Base-by-base conservation (phyloP, 2,329 filamentous ascomycete genomes). In the Aureobasidium sp. region DNA sequence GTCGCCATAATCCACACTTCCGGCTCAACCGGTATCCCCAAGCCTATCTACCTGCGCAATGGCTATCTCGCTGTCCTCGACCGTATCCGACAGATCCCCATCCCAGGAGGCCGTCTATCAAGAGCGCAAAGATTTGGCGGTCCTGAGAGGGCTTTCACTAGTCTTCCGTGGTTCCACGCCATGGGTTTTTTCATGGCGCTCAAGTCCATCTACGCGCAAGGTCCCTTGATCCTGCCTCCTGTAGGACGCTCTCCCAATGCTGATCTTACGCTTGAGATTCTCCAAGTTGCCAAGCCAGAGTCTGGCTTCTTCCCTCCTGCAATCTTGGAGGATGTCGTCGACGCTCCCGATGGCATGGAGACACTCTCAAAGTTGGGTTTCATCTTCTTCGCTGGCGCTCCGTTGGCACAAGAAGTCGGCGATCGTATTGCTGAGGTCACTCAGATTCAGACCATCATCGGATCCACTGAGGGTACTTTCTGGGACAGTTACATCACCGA, bases 1-100 rank as follows among this genome's bases (percentile, higher is more conserved):
- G 74, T 77, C 5, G 70, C 74, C 29, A 69, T 75, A 29, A 59
- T 78, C 0, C 77, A 79, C 53, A 78, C 77, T 0, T 78, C 75
- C 3, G 78, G 78, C 1, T 72, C 74, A 1, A 79, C 77, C 2
- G 77, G 77, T 2, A 61, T 76, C 0, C 76, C 76, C 1, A 79
- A 79, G 56, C 75, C 75, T 0, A 74, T 79, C n/a, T 57, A 66
- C 1, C 70, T 70, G 65, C 70, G 72, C 4, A 72, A 79, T 63
- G 68, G 65, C 11, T 65, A 70, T 27, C 55, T 76, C 14, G 68
- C 68, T 0, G 73, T 73, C 0, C 70, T 76, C 68, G 76, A 79
- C 65, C 72, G 73, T 0, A 66, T 76, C 1, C 68, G 72, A 11
- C 63, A 75, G 1, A 67, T 77, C 0, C 73, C 75, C 0, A 67